Base-by-base conservation (phyloP, 2,329 filamentous ascomycete genomes). In the Teratosphaeriaceae sp. region DNA sequence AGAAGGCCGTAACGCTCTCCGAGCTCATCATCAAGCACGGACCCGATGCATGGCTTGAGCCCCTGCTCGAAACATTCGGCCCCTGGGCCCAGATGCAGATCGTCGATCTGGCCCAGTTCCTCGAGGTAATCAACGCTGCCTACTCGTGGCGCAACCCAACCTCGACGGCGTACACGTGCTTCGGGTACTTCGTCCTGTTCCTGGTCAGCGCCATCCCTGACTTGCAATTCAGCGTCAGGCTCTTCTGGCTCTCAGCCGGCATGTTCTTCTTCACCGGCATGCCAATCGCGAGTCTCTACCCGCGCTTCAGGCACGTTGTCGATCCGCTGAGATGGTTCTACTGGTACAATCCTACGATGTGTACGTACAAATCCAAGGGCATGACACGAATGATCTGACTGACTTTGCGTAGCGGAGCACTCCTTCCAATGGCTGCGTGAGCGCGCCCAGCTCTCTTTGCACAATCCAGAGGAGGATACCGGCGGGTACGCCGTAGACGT, bases 241-340 rank as follows among this genome's bases (percentile, higher is more conserved):
- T 44, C 11, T 40, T 44, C 29, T 44, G 42, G 42, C 9, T 44
- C 8, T 33, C 42, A 8, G 16, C 21, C 15, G 42, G 42, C 11
- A 12, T 44, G 13, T 44, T n/a, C 20, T 44, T 44, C 38, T 44
- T 44, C 42, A 13, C 29, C 27, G 40, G 37, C 37, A 27, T 36
- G 21, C 42, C 42, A 6, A 35, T 44, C 6, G 21, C 42, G 8
- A 44, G 21, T 21, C 12, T n/a, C 22, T 44, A 44, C 22, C 42
- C 42, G 23, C 20, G 42, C 6, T 44, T 44, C 31, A 27, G 42
- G 27, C 42, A 44, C 36, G 38, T 44, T 2, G 30, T 44, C 13
- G 37, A 44, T 36, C 42, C 42, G 3, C 8, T 44, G 37, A 44
- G 38, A 30, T 44, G 42, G 42, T 29, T 44, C 6, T 44, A 26